Conservation (phyloP, 352 stramenopile genomes). For the Phytophthora pisi region DNA sequence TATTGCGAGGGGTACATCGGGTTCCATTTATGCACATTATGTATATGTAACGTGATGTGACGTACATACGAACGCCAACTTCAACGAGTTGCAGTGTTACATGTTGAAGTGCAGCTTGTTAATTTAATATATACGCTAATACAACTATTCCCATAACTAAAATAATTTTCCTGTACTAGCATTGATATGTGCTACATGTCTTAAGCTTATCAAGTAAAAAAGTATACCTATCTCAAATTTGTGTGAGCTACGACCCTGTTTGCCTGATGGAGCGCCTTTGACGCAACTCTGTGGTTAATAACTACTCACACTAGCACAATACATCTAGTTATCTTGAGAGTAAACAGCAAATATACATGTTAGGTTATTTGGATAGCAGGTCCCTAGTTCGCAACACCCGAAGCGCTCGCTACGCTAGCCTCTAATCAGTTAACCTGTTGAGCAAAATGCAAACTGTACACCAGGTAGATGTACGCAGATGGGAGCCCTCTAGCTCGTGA, state of each 20-base stretch:
- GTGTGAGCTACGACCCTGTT: background rate
- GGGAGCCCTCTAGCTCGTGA: background rate
- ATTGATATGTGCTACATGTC: background rate
- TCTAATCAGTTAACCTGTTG: background rate
- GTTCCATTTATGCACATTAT: background rate
- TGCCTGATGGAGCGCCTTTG: background rate
- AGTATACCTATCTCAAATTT: background rate
- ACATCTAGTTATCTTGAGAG: background rate
- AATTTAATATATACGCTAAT: background rate
- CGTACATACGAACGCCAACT: background rate
- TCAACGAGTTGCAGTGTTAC: background rate
- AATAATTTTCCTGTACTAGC: background rate
- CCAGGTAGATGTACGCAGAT: background rate
- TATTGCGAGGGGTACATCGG: background rate
- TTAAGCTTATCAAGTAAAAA: background rate
- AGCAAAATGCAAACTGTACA: background rate
- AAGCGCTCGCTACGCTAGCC: slow-evolving; percentile 14
- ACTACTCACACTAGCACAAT: background rate
- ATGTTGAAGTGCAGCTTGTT: background rate
- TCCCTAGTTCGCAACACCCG: slow-evolving; percentile 10
- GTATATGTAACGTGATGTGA: background rate
- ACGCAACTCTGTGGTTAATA: background rate
- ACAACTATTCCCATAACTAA: background rate
- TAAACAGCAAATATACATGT: background rate
- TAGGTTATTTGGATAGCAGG: slow-evolving; percentile 5